Conservation (phyloP, 2,329 filamentous ascomycete species). For the Xylariaceae sp. region DNA sequence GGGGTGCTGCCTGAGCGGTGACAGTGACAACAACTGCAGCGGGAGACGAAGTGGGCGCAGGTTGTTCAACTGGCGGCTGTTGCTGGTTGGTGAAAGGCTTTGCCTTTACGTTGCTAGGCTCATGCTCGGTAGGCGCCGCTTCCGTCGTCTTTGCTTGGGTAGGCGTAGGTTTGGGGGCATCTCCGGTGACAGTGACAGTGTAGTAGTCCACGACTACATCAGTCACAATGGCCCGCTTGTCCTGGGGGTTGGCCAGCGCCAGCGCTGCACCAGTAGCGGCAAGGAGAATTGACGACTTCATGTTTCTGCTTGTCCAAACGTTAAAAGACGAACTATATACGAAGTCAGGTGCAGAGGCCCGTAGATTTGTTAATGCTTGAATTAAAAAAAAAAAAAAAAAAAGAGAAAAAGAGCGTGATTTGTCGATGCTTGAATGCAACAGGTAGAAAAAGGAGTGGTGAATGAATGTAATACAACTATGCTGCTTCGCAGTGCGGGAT, state of each 20-base stretch:
- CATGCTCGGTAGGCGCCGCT: background rate
- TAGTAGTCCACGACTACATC: slow-evolving; percentile 32
- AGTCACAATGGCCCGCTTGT: slow-evolving; percentile 34
- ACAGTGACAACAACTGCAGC: slow-evolving; percentile 24
- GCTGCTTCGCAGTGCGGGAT: background rate
- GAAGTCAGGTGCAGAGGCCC: slow-evolving; percentile 4
- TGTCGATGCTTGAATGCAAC: background rate
- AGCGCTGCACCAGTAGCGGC: slow-evolving; percentile 34
- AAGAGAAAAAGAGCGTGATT: no score
- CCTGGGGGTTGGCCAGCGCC: slow-evolving; percentile 34
- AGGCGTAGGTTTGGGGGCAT: slow-evolving; percentile 4
- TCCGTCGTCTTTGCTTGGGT: background rate
- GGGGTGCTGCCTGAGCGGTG: slow-evolving; percentile 13
- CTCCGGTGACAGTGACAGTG: slow-evolving; percentile 37
- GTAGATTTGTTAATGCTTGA: no score
- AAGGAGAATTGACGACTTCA: slow-evolving; percentile 39
- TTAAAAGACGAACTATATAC: slow-evolving; percentile 14
- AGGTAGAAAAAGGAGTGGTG: slow-evolving; percentile 10
- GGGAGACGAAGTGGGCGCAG: slow-evolving; percentile 4
- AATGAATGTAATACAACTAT: slow-evolving; percentile 15
- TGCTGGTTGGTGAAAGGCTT: slow-evolving; percentile 14
- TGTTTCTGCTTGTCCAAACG: slow-evolving; percentile 28
- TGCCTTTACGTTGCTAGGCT: background rate
- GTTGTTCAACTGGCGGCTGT: slow-evolving; percentile 11
- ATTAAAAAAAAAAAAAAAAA: no score